Evolutionary conservation across 2,329 filamentous ascomycete species (phyloP).

Genomic region (Trichoderma arundinaceum): DNA sequence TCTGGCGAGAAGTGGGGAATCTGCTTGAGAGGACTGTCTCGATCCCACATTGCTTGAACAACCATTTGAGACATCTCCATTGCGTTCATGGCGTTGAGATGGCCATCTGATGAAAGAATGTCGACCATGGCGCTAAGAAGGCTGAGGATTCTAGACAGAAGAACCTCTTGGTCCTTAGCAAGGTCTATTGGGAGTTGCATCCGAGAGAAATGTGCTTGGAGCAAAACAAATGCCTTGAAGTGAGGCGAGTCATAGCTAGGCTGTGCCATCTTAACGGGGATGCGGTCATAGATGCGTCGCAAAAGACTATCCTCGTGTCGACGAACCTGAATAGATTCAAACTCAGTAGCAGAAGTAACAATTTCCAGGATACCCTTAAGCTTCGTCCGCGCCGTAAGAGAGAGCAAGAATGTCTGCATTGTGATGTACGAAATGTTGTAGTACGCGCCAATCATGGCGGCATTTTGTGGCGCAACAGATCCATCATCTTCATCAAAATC

Average conservation of each 20-base stretch:
- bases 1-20: conserved; percentile 92
- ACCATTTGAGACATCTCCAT: conserved; percentile 99
- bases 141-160: conserved; percentile 83
- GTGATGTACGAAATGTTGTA: conserved; percentile 99
- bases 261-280: conserved; percentile 94
- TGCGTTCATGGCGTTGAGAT: conserved; percentile 95
- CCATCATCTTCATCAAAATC: conserved; percentile 95
- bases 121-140: conserved; percentile 92
- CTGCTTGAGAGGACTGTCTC: conserved; percentile 94
- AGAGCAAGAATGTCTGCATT: conserved; percentile 97
- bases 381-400: conserved; percentile 85
- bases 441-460: conserved; percentile 97
- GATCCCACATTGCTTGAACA: conserved; percentile 98
- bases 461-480: conserved; percentile 84
- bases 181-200: conserved; percentile 97
- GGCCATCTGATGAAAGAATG: conserved; percentile 91
- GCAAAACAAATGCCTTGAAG: conserved; percentile 96
- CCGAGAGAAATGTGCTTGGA: conserved; percentile 96
- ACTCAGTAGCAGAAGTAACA: conserved; percentile 94
- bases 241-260: conserved; percentile 89
- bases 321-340: conserved; percentile 91
- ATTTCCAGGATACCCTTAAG: conserved; percentile 97
- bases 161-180: conserved; percentile 90
- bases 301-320: conserved; percentile 89
- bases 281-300: conserved; percentile 88